A percentile compares a stretch with the other conserved stretches of the same genome.
These are phyloP conservation scores for Zarea fungicola DNA, from an alignment of 2,329 filamentous ascomycete species.

Conservation along the genomic window DNA sequence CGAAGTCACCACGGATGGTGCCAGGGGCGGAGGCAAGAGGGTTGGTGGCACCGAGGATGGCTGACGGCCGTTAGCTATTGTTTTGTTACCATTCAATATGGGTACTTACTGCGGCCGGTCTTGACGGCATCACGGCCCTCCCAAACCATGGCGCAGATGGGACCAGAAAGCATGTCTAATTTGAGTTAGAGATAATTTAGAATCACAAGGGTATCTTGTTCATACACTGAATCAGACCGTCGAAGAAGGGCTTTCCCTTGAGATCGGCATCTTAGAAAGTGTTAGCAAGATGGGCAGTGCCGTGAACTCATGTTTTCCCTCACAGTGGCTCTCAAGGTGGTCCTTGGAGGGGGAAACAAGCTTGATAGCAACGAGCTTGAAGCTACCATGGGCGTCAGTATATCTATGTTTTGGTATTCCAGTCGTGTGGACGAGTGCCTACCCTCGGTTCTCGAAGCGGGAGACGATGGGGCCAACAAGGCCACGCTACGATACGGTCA, in stretches of 20 bases:
- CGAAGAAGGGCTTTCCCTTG: slow-evolving; percentile 93
- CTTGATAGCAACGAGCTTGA: slow-evolving; percentile 99
- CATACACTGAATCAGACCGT: slow-evolving; percentile 85
- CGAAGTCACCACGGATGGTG: slow-evolving; percentile 95
- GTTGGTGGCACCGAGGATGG: slow-evolving; percentile 98
- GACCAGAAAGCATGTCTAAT: slow-evolving; percentile 91
- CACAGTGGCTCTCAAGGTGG: slow-evolving; percentile 96
- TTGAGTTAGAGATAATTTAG: slow-evolving; percentile 14
- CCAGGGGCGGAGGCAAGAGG: slow-evolving; percentile 88
- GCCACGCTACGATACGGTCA: slow-evolving; percentile 64
- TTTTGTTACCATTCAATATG: neutral
- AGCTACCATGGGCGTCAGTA: slow-evolving; percentile 47
- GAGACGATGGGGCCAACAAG: slow-evolving; percentile 96
- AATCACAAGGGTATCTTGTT: slow-evolving; percentile 15
- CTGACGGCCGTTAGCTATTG: slow-evolving; percentile 34
- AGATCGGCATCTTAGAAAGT: slow-evolving; percentile 68
- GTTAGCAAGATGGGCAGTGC: slow-evolving; percentile 20
- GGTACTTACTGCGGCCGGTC: slow-evolving; percentile 77
- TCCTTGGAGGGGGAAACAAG: slow-evolving; percentile 81
- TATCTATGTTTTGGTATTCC: neutral
- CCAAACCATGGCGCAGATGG: slow-evolving; percentile 99
- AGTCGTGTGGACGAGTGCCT: slow-evolving; percentile 29
- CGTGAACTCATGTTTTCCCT: slow-evolving; percentile 29
- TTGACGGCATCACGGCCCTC: slow-evolving; percentile 98
- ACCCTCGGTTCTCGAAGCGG: slow-evolving; percentile 96